Evolutionary conservation across 148 eudicot genomes (phyloP).

Genomic region (Cornus florida): DNA sequence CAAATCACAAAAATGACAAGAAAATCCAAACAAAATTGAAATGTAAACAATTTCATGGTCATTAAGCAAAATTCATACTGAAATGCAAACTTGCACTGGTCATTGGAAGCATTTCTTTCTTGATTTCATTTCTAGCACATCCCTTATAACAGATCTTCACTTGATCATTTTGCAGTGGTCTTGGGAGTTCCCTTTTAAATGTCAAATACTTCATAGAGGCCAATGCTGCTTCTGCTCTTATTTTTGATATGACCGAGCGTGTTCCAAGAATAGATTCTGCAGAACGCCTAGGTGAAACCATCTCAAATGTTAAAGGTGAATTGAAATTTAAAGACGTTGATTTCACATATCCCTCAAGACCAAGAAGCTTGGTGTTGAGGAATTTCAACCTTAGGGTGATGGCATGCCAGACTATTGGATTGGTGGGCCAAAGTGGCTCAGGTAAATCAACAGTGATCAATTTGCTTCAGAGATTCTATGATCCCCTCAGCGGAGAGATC

Average conservation of each 20-base stretch:
- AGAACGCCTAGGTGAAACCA: constrained; percentile 7
- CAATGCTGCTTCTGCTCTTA: constrained; percentile 9
- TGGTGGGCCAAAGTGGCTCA: constrained; percentile 25
- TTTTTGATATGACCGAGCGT: constrained; percentile 16
- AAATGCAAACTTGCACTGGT: too few relatives aligned
- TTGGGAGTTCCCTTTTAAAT: constrained; percentile 10
- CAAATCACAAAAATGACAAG: too few relatives aligned
- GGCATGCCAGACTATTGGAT: constrained; percentile 13
- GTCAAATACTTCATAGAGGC: constrained; percentile 13
- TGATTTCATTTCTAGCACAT: not conserved
- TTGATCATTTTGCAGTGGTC: constrained; percentile 7
- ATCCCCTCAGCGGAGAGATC: constrained; percentile 16
- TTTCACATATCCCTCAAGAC: constrained; percentile 26
- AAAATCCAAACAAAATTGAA: too few relatives aligned
- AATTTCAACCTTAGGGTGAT: constrained; percentile 17
- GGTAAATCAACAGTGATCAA: constrained; percentile 24
- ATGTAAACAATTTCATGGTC: too few relatives aligned
- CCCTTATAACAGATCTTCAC: too few relatives aligned
- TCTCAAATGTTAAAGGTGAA: constrained; percentile 1
- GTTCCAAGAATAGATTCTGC: constrained; percentile 10
- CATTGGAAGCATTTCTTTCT: too few relatives aligned
- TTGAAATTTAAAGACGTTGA: constrained; percentile 15
- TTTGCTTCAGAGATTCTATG: constrained; percentile 23
- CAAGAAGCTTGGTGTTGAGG: constrained; percentile 1
- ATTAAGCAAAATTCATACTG: too few relatives aligned